Evolutionary conservation across 441 rosid species (phyloP).

Genomic region (Biscutella auriculata): DNA sequence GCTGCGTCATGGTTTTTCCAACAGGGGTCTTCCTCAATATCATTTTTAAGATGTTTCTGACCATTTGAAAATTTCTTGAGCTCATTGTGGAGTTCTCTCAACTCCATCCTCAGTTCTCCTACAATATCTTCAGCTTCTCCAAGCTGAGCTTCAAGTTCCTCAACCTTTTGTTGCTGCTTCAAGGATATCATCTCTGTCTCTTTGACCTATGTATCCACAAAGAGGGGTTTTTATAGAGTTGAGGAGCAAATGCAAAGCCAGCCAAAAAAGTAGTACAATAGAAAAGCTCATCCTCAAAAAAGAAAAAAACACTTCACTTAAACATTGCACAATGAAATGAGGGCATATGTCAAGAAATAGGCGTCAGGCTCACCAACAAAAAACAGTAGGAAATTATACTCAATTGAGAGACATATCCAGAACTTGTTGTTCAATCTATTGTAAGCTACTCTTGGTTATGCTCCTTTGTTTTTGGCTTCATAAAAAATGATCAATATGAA

Average conservation of each 20-base stretch:
- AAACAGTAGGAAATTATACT: neutral
- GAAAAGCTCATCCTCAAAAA: neutral
- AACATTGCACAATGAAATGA: neutral
- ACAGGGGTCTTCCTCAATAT: neutral
- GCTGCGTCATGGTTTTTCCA: slow-evolving; percentile 8
- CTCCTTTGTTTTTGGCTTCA: neutral
- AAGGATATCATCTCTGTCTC: slow-evolving; percentile 48
- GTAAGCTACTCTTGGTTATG: neutral
- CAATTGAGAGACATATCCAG: neutral
- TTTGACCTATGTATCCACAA: slow-evolving; percentile 34
- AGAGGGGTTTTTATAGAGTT: neutral
- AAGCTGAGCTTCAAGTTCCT: slow-evolving; percentile 82
- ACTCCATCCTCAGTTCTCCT: slow-evolving; percentile 68
- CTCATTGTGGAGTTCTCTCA: slow-evolving; percentile 55
- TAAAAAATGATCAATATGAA: neutral
- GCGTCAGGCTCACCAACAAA: neutral
- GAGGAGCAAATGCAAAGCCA: slow-evolving; percentile 6
- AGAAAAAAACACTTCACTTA: neutral
- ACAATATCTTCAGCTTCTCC: slow-evolving; percentile 89
- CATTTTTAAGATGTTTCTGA: slow-evolving; percentile 9
- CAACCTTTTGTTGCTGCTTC: slow-evolving; percentile 55
- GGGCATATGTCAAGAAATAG: neutral
- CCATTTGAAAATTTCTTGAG: slow-evolving; percentile 32
- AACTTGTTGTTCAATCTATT: neutral
- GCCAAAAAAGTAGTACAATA: neutral